A percentile compares a stretch with the other conserved stretches of the same genome.
These are phyloP conservation scores for Tulasnella calospora DNA, from an alignment of 768 basidiomycete genomes.

Conservation along the genomic window DNA sequence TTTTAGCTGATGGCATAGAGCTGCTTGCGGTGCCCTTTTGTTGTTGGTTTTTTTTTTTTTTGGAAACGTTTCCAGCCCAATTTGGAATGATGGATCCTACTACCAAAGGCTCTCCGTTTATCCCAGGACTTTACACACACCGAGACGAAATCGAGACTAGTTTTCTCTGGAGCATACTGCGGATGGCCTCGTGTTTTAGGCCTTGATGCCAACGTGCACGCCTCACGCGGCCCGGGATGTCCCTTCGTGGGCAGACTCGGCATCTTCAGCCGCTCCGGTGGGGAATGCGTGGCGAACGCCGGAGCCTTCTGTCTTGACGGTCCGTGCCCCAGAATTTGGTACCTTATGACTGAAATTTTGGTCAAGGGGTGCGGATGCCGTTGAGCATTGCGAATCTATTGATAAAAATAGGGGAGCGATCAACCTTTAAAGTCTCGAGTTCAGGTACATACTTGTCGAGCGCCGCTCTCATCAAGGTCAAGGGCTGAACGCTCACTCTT, in stretches of 20 bases:
- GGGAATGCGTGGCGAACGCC: not conserved
- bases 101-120: too few species aligned
- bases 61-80: not conserved
- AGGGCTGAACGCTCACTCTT: not conserved
- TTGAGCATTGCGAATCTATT: not conserved
- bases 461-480: not conserved
- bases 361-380: not conserved
- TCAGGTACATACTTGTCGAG: not conserved
- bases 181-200: not conserved
- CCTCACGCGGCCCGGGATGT: not conserved
- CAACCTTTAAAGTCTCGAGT: not conserved
- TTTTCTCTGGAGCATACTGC: too few species aligned
- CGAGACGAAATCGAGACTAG: too few species aligned
- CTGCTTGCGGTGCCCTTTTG: not conserved
- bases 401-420: not conserved
- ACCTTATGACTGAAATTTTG: not conserved
- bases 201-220: not conserved
- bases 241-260: not conserved
- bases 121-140: too few species aligned
- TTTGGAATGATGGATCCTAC: too few species aligned
- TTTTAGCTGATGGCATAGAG: not conserved
- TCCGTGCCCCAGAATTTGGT: not conserved
- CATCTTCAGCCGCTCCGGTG: not conserved
- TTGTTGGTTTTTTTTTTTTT: not conserved
- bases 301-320: not conserved